A percentile compares a stretch with the other conserved stretches of the same genome.
These are phyloP conservation scores for Bipolaris zeicola DNA, from an alignment of 2,329 filamentous ascomycete species.

Conservation along the genomic window DNA sequence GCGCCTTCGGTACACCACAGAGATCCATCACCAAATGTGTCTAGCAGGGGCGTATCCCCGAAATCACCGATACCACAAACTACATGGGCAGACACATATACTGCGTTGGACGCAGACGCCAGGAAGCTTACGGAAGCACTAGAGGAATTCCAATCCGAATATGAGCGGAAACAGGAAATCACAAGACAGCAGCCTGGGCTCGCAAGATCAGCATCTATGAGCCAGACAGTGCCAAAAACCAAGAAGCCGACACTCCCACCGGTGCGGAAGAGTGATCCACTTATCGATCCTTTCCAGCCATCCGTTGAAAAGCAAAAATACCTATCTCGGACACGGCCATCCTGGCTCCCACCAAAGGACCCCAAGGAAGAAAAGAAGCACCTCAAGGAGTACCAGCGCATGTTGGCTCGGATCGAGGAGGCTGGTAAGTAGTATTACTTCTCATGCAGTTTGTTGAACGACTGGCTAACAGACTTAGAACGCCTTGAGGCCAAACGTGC, in stretches of 20 bases:
- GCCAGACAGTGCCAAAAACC: conserved; percentile 51
- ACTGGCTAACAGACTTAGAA: conserved; percentile 31
- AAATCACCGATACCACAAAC: conserved; percentile 59
- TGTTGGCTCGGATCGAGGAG: conserved; percentile 71
- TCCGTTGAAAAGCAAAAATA: conserved; percentile 88
- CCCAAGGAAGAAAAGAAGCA: conserved; percentile 91
- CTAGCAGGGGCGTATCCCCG: conserved; percentile 30
- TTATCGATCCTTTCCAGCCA: conserved; percentile 82
- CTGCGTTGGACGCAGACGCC: conserved; percentile 72
- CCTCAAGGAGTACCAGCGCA: conserved; percentile 80
- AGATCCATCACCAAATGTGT: conserved; percentile 27
- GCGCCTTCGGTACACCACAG: conserved; percentile 27
- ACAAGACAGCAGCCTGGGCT: conserved; percentile 55
- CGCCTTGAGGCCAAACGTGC: conserved; percentile 45
- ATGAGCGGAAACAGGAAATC: conserved; percentile 59
- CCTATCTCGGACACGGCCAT: conserved; percentile 75
- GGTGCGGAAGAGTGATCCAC: conserved; percentile 74
- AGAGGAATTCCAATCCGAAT: conserved; percentile 75
- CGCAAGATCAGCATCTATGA: conserved; percentile 39
- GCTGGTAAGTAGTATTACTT: conserved; percentile 51
- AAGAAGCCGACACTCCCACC: conserved; percentile 63
- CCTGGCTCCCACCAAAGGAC: conserved; percentile 85
- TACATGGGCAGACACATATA: conserved; percentile 75
- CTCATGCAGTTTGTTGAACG: neutral
- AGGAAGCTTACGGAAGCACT: conserved; percentile 77